Base-by-base conservation (phyloP, 108 stramenopile species). In the Fistulifera pelliculosa region DNA sequence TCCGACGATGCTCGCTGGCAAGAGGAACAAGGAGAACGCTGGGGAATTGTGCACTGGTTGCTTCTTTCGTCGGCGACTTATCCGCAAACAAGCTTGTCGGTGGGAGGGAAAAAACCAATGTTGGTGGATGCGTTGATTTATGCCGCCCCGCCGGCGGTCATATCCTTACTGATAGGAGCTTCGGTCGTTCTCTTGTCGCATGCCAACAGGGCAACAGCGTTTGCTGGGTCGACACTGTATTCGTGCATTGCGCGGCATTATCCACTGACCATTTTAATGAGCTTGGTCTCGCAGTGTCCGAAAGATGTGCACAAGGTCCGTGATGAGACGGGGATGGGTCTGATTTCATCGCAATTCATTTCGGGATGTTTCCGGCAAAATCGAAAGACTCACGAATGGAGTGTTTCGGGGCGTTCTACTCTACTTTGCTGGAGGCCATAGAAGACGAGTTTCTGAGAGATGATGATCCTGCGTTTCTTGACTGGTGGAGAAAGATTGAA, bases 401-500 rank as follows among this genome's bases (percentile, higher is more conserved):
- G 3, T 3, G 39, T 49, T 4, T 16, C 19, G 15, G 41, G 4
- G 42, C 31, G 52, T 27, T 45, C 19, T 22, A 47, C 4, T 22
- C n/a, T 47, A 35, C 58, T 1, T 1, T 59, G 26, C 16, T 21
- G 2, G 41, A 40, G 14, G 39, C 41, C 18, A 56, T 43, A 21
- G 49, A 41, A 11, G 22, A 22, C 12, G 21, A 57, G 47, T 26
- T 16, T 11, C 7, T 35, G 27, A 14, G 39, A 6, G 60, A 25
- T 7, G n/a, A 60, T 16, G 26, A 50, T 51, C 38, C 28, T 14
- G 28, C 18, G 18, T 45, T 53, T 44, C 42, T 38, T 2, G 52
- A 62, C n/a, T 62, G 61, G 61, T 62, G 61, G 61, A 43, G 42
- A 41, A 62, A 62, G 41, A 44, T 62, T 14, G 48, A 62, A 44